Evolutionary conservation across 1,284 basidiomycete genomes (phyloP).

Genomic region (Xanthoconium separans): DNA sequence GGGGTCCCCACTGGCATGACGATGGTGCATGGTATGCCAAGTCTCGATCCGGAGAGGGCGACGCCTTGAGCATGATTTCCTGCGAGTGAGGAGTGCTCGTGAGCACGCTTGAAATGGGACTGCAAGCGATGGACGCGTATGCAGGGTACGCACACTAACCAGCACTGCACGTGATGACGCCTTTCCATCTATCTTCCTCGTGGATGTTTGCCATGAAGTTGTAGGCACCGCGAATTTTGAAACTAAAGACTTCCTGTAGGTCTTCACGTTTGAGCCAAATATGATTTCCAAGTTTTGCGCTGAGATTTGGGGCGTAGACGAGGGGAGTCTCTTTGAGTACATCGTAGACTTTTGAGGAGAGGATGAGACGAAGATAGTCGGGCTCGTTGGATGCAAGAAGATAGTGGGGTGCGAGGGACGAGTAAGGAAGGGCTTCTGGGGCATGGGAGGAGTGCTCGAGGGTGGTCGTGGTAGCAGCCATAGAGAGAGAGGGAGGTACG

Average conservation of each 20-base stretch:
- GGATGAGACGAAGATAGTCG: constrained; percentile 92
- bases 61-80: constrained; percentile 99
- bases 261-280: constrained; percentile 96
- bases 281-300: constrained; percentile 84
- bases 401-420: constrained; percentile 65
- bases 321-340: constrained; percentile 92
- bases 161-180: constrained; percentile 96
- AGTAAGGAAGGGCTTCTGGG: constrained; percentile 62
- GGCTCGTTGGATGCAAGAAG: constrained; percentile 73
- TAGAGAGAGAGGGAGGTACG: constrained; percentile 21
- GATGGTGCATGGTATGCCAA: constrained; percentile 94
- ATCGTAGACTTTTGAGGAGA: constrained; percentile 93
- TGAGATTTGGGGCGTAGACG: constrained; percentile 84
- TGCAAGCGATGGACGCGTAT: constrained; percentile 13
- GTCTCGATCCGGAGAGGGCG: constrained; percentile 84
- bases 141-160: constrained; percentile 70
- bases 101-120: constrained; percentile 3
- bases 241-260: constrained; percentile 96
- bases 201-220: constrained; percentile 95
- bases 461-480: constrained; percentile 50
- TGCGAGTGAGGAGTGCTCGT: constrained; percentile 29
- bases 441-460: constrained; percentile 69
- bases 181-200: constrained; percentile 93
- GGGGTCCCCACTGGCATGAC: constrained; percentile 98
- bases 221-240: constrained; percentile 98